Conservation (phyloP, 305 asterid species). For the Withania somnifera region DNA sequence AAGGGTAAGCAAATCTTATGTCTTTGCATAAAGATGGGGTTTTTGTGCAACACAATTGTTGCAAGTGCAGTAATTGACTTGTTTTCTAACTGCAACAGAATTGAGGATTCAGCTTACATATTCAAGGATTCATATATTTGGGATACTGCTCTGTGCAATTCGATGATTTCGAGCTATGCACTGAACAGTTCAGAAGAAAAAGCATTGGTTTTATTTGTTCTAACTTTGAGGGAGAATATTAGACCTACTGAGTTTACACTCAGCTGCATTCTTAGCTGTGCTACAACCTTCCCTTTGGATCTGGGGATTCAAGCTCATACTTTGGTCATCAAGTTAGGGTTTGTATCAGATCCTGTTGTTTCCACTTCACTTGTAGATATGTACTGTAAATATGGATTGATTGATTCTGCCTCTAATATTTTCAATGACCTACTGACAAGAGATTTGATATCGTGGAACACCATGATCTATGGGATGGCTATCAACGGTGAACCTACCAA, state of each 20-base stretch:
- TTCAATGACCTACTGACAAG: conserved; percentile 24
- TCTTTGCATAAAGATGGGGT: conserved; percentile 47
- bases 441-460: conserved; percentile 63
- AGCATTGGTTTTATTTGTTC: conserved; percentile 39
- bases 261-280: conserved; percentile 39
- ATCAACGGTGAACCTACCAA: conserved; percentile 40
- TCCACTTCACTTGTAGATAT: conserved; percentile 52
- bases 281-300: conserved; percentile 32
- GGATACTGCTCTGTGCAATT: conserved; percentile 45
- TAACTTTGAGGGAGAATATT: conserved; percentile 26
- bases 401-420: conserved; percentile 26
- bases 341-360: conserved; percentile 40
- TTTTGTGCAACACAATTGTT: conserved; percentile 39
- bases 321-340: conserved; percentile 53
- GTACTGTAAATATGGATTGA: conserved; percentile 41
- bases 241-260: conserved; percentile 57
- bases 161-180: conserved; percentile 61
- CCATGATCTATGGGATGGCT: conserved; percentile 42
- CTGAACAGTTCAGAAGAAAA: conserved; percentile 32
- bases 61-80: conserved; percentile 65
- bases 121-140: conserved; percentile 26
- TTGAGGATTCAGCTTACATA: conserved; percentile 48
- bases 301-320: conserved; percentile 53
- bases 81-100: conserved; percentile 50
- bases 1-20: conserved; percentile 50